phyloP scores from a whole-genome alignment of 768 basidiomycete species.

The Cyclocybe aegerita region DNA sequence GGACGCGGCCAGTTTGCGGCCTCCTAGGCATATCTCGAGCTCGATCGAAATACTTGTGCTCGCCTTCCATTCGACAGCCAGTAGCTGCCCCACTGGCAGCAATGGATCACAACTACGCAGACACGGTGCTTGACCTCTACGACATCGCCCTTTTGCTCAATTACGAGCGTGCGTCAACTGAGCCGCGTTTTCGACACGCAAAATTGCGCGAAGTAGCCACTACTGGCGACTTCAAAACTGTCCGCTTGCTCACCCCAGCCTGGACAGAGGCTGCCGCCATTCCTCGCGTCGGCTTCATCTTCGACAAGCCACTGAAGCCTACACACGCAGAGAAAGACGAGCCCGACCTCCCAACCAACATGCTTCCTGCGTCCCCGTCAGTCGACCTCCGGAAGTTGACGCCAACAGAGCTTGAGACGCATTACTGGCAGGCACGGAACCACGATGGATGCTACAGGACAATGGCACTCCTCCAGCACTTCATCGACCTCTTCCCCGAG shows the following conservation, averaged over 20 bases:
- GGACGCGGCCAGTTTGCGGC: no score
- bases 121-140: constrained; percentile 17
- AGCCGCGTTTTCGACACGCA: constrained; percentile 20
- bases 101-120: not conserved
- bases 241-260: constrained; percentile 1
- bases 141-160: constrained; percentile 21
- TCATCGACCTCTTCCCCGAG: constrained; percentile 20
- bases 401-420: constrained; percentile 17
- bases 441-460: constrained; percentile 20
- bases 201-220: constrained; percentile 19
- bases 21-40: no score
- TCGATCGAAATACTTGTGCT: not conserved
- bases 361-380: constrained; percentile 7
- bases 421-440: constrained; percentile 21
- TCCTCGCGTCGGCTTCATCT: constrained; percentile 16
- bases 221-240: constrained; percentile 12
- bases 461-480: constrained; percentile 18
- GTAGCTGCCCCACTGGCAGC: no score
- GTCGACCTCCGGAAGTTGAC: constrained; percentile 6
- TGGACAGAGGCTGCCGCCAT: constrained; percentile 9
- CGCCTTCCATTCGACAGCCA: not conserved
- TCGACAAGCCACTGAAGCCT: constrained; percentile 7
- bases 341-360: constrained; percentile 18
- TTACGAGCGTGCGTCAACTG: constrained; percentile 20
- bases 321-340: constrained; percentile 1